Conservation (phyloP, 1,139 yeast species). For the Pichia sp. region DNA sequence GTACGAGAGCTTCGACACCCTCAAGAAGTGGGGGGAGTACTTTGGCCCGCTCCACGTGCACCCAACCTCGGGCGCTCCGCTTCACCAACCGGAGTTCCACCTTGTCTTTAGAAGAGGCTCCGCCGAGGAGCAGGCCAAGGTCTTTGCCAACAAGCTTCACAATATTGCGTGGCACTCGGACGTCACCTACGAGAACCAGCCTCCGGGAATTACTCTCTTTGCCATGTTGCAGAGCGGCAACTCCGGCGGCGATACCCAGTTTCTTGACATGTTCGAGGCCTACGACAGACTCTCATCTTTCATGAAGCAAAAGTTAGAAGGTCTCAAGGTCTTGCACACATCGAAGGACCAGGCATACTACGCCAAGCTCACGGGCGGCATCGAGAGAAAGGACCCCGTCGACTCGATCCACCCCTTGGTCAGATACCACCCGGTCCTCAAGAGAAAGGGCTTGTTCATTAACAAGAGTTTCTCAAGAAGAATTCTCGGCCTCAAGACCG, state of each 20-base stretch:
- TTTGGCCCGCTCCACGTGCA: conserved; percentile 71
- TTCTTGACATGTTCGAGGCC: conserved; percentile 61
- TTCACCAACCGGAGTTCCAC: conserved; percentile 54
- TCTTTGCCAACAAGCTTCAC: conserved; percentile 36
- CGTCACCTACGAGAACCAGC: conserved; percentile 64
- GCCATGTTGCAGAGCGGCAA: conserved; percentile 49
- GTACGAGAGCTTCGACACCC: conserved; percentile 49
- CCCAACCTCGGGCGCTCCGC: conserved; percentile 69
- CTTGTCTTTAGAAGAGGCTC: conserved; percentile 53
- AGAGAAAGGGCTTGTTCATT: conserved; percentile 54
- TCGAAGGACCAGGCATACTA: conserved; percentile 63
- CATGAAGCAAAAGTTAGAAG: conserved; percentile 50
- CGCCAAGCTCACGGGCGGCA: conserved; percentile 50
- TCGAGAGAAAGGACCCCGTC: conserved; percentile 60
- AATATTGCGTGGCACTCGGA: conserved; percentile 59
- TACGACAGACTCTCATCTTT: conserved; percentile 63
- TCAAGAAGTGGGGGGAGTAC: conserved; percentile 51
- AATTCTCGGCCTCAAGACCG: conserved; percentile 60
- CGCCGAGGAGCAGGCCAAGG: conserved; percentile 33
- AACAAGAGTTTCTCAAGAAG: conserved; percentile 59
- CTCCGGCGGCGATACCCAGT: conserved; percentile 77
- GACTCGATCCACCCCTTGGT: conserved; percentile 61
- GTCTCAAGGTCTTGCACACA: conserved; percentile 61
- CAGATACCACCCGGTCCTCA: conserved; percentile 65
- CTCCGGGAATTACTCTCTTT: conserved; percentile 65